Evolutionary conservation across 495 filamentous ascomycete genomes (phyloP).

Genomic region (Immersiella caudata): DNA sequence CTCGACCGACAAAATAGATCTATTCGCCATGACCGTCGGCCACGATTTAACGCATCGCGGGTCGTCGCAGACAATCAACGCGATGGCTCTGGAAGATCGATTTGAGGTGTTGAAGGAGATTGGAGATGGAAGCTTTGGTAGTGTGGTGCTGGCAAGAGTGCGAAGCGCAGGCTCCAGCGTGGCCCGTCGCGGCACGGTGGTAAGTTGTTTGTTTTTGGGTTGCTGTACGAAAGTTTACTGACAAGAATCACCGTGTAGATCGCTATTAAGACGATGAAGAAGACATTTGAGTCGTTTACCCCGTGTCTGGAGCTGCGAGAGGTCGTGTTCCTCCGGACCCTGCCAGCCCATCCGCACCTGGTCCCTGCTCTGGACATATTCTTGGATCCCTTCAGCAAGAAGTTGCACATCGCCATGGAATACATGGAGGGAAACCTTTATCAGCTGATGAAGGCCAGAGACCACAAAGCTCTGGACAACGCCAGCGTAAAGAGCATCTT

Average conservation of each 20-base stretch:
- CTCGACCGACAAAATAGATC: constrained; percentile 5
- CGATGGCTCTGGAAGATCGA: constrained; percentile 71
- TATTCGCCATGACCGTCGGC: constrained; percentile 65
- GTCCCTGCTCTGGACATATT: constrained; percentile 99
- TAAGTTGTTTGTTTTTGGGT: constrained; percentile 50
- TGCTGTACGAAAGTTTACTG: constrained; percentile 13
- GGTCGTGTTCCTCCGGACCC: constrained; percentile 90
- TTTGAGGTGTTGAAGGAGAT: constrained; percentile 98
- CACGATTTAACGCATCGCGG: constrained; percentile 65
- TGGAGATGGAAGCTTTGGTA: constrained; percentile 98
- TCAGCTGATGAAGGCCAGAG: constrained; percentile 96
- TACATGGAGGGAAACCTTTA: constrained; percentile 99
- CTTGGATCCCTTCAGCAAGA: constrained; percentile 90
- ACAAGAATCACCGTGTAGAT: constrained; percentile 61
- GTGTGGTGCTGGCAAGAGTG: constrained; percentile 87
- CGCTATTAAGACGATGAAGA: constrained; percentile 99
- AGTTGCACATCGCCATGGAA: constrained; percentile 98
- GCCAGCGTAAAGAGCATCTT: constrained; percentile 96
- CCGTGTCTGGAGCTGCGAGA: constrained; percentile 92
- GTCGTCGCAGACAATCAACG: constrained; percentile 48
- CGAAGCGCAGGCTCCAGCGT: constrained; percentile 86
- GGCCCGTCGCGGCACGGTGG: constrained; percentile 88
- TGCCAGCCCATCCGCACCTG: constrained; percentile 86
- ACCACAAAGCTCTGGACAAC: constrained; percentile 89
- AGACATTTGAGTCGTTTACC: constrained; percentile 89